These are phyloP conservation scores for Xylaria sp. DNA, from an alignment of 2,329 filamentous ascomycete genomes.

Conservation along the genomic window DNA sequence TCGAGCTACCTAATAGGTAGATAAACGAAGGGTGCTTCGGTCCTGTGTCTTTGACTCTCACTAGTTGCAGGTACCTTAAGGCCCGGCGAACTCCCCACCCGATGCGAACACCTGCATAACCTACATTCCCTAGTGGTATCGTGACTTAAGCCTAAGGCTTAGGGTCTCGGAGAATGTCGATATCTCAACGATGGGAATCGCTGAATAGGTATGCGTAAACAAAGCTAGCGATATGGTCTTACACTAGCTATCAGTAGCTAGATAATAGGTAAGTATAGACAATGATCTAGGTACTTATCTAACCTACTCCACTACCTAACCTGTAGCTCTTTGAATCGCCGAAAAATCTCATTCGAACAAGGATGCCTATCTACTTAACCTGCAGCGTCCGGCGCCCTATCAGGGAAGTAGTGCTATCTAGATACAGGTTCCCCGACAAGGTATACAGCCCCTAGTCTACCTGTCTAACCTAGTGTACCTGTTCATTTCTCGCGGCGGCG, in stretches of 20 bases:
- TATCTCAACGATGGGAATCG: background rate
- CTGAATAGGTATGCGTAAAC: too few species aligned
- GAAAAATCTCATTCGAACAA: background rate
- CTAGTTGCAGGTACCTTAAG: background rate
- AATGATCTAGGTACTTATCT: too few species aligned
- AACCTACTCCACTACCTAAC: too few species aligned
- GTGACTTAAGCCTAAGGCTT: too few species aligned
- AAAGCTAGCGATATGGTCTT: too few species aligned
- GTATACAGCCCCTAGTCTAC: background rate
- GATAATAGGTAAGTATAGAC: too few species aligned
- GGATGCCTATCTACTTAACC: background rate
- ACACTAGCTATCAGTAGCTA: too few species aligned
- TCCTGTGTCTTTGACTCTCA: too few species aligned
- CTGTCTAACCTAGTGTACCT: background rate
- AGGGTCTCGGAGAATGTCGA: background rate
- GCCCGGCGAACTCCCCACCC: background rate
- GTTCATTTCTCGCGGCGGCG: slow-evolving; percentile 10
- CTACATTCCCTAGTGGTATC: too few species aligned
- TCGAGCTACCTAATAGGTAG: background rate
- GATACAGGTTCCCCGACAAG: background rate
- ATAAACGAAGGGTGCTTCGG: too few species aligned
- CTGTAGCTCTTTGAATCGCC: too few species aligned
- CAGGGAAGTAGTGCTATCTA: background rate
- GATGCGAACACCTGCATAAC: background rate
- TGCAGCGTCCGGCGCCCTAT: background rate